These are phyloP conservation scores for Leptographium flavum DNA, from an alignment of 2,329 filamentous ascomycete genomes.

Conservation along the genomic window DNA sequence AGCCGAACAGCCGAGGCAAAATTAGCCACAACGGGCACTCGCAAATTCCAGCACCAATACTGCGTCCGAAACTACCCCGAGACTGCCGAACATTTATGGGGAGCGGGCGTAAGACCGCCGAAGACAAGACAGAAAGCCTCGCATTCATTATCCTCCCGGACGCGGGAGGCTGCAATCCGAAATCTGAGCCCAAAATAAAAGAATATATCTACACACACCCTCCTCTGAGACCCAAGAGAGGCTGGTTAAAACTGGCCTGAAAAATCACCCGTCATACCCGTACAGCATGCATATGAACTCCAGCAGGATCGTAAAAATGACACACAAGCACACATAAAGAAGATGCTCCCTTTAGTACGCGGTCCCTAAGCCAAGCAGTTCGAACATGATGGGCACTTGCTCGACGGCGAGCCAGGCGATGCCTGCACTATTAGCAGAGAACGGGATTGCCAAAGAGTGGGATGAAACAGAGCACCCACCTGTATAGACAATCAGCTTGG, in stretches of 20 bases:
- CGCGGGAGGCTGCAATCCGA: too few species aligned
- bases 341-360: background rate
- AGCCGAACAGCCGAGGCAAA: too few species aligned
- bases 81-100: too few species aligned
- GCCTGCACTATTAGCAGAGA: conserved; percentile 29
- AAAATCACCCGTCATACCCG: background rate
- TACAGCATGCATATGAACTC: background rate
- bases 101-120: too few species aligned
- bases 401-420: conserved; percentile 74
- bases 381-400: conserved; percentile 58
- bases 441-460: background rate
- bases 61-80: too few species aligned
- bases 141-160: too few species aligned
- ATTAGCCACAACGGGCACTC: too few species aligned
- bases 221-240: too few species aligned
- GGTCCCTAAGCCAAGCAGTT: conserved; percentile 32
- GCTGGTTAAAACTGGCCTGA: background rate
- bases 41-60: too few species aligned
- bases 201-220: too few species aligned
- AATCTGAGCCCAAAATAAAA: too few species aligned
- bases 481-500: conserved; percentile 87
- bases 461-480: conserved; percentile 40
- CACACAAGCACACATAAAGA: background rate
- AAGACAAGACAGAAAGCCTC: too few species aligned
- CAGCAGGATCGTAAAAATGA: background rate